phyloP scores from a whole-genome alignment of 495 filamentous ascomycete species.

The Podospora conica region DNA sequence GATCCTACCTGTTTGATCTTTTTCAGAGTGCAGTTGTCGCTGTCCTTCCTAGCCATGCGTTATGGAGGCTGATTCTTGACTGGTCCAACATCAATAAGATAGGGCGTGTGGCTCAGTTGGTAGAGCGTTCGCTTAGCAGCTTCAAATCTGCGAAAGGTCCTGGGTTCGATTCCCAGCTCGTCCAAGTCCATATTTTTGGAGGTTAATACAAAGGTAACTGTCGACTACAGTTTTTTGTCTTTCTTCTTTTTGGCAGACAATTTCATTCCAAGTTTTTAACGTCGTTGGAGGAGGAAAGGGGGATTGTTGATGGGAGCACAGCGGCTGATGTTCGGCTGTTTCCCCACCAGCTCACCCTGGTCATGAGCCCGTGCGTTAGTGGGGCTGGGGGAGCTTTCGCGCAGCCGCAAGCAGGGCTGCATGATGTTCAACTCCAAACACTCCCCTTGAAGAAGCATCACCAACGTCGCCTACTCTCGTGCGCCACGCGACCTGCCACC shows the following conservation, averaged over 20 bases:
- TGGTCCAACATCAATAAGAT: neutral
- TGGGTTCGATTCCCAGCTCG: slow-evolving; percentile 22
- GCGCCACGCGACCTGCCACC: neutral
- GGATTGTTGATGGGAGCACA: too few species aligned
- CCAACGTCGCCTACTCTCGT: neutral
- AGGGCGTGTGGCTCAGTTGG: slow-evolving; percentile 13
- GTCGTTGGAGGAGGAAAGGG: too few species aligned
- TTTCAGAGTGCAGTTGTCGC: too few species aligned
- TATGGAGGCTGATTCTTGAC: neutral
- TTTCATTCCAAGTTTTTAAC: too few species aligned
- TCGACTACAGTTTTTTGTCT: neutral
- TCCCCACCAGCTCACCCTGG: neutral
- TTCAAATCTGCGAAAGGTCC: slow-evolving; percentile 17
- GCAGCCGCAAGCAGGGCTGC: neutral
- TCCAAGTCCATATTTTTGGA: slow-evolving; percentile 4
- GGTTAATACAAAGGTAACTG: neutral
- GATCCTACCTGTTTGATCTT: too few species aligned
- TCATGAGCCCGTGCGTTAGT: neutral
- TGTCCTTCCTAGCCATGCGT: too few species aligned
- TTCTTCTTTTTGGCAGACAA: slow-evolving; percentile 14
- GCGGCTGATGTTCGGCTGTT: neutral
- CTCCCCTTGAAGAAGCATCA: neutral
- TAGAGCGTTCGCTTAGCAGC: slow-evolving; percentile 12
- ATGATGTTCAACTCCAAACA: neutral
- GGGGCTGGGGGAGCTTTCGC: neutral